Evolutionary conservation across 768 basidiomycete genomes (phyloP), one percentile per base, ranked within the genome.

Genomic region (Leccinum olivaceopallidum): DNA sequence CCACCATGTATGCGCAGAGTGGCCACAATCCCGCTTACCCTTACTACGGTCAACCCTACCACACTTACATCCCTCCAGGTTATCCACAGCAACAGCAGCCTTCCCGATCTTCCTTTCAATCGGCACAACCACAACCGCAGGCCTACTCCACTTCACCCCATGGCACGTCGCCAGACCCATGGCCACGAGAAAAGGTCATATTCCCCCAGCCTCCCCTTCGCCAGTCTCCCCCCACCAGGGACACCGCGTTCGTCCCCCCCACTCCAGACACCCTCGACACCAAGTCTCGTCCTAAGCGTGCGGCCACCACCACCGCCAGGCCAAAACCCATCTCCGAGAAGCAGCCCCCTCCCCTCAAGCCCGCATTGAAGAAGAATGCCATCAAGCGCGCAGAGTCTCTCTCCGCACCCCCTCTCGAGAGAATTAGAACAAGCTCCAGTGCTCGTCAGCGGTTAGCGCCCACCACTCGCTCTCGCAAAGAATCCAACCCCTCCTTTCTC

Each of bases 321-420:
- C 59, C 74, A 20, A 63, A 58, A 37, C 61, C 67, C 8, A 2
- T 65, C 22, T 65, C 68, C 1, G 73, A 74, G 39, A 72, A 69
- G 53, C 76, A 74, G 2, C 80, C 75, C 13, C 75, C 75, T 2
- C 80, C 73, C 13, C 75, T 85, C 44, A 88, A 80, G 73, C 82
- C 88, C 36, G 85, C 85, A 0, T 71, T 88, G 70, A 88, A 84
- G 71, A 85, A 81, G 68, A 67, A 76, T 20, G 69, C 70, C 20
- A 61, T 61, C 56, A 72, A 59, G 60, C 73, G 64, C 20, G 57
- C 69, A 28, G 64, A 65, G 16, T 66, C 73, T 30, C 64, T 72
- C 37, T 60, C 67, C 12, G 59, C 65, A 54, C 55, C 59, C 22
- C 71, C 73, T 49, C 67, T 78, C 12, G 67, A 74, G 53, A 75